Evolutionary conservation across 192 early-diverging fungal species (phyloP).

Genomic region (Spinellus fusiger): DNA sequence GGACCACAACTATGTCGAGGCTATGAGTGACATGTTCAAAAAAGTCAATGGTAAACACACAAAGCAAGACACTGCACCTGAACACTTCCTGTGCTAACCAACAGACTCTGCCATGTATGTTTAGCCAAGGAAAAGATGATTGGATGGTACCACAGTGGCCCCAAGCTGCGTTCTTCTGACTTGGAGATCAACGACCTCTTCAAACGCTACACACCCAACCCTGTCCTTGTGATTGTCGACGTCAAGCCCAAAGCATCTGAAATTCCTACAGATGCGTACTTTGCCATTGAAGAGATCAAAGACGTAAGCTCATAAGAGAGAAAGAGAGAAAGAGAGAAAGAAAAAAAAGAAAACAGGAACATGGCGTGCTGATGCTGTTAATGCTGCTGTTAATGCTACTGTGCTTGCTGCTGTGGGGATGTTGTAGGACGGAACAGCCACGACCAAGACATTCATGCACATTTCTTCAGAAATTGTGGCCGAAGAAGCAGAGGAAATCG

Average conservation of each 20-base stretch:
- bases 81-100: too few relatives aligned
- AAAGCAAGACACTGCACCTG: neutral
- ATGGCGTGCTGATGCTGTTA: too few relatives aligned
- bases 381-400: too few relatives aligned
- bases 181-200: slow-evolving; percentile 98
- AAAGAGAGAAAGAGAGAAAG: neutral
- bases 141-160: slow-evolving; percentile 99
- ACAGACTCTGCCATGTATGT: neutral
- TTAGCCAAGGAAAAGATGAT: slow-evolving; percentile 91
- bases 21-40: slow-evolving; percentile 99
- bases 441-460: slow-evolving; percentile 96
- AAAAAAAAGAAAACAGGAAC: neutral
- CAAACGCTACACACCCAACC: slow-evolving; percentile 91
- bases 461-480: slow-evolving; percentile 94
- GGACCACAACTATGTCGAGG: slow-evolving; percentile 98
- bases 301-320: slow-evolving; percentile 56
- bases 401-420: neutral
- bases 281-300: slow-evolving; percentile 95
- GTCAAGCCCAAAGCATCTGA: slow-evolving; percentile 91
- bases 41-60: slow-evolving; percentile 89
- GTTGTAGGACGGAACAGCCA: slow-evolving; percentile 87
- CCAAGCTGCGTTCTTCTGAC: slow-evolving; percentile 93
- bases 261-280: slow-evolving; percentile 96
- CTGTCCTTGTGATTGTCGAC: slow-evolving; percentile 95
- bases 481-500: slow-evolving; percentile 99